These are phyloP conservation scores for Bondarzewia mesenterica DNA, from an alignment of 1,284 basidiomycete species.

Conservation along the genomic window DNA sequence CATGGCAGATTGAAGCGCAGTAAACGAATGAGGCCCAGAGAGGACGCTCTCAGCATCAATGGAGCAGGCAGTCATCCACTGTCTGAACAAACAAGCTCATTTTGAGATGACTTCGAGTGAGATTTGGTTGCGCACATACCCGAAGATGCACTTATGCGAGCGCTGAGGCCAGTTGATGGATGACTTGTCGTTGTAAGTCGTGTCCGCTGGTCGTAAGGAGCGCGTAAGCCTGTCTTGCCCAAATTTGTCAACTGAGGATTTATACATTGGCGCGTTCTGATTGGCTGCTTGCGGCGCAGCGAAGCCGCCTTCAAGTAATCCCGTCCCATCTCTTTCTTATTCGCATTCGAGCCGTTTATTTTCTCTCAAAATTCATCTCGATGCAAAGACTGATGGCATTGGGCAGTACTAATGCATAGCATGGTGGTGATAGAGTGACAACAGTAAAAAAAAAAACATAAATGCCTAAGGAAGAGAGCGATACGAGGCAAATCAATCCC, in stretches of 20 bases:
- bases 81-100: not conserved
- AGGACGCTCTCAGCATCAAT: slow-evolving; percentile 78
- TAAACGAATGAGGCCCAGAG: slow-evolving; percentile 48
- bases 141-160: not conserved
- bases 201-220: too few relatives aligned
- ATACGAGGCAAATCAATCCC: slow-evolving; percentile 37
- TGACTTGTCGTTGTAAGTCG: too few relatives aligned
- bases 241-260: not conserved
- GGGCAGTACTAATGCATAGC: slow-evolving; percentile 28
- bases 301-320: not conserved
- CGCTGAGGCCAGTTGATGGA: too few relatives aligned
- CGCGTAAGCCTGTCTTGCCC: too few relatives aligned
- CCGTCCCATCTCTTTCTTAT: not conserved
- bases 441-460: slow-evolving; percentile 17
- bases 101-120: not conserved
- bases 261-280: not conserved
- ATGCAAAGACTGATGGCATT: slow-evolving; percentile 24
- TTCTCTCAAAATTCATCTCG: too few relatives aligned
- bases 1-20: not conserved
- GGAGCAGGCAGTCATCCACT: slow-evolving; percentile 54
- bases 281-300: not conserved
- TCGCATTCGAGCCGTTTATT: too few relatives aligned
- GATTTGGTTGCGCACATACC: not conserved
- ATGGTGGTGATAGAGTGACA: slow-evolving; percentile 22
- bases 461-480: slow-evolving; percentile 10